Evolutionary conservation across 495 filamentous ascomycete genomes (phyloP).

Genomic region (Xylaria nigripes): DNA sequence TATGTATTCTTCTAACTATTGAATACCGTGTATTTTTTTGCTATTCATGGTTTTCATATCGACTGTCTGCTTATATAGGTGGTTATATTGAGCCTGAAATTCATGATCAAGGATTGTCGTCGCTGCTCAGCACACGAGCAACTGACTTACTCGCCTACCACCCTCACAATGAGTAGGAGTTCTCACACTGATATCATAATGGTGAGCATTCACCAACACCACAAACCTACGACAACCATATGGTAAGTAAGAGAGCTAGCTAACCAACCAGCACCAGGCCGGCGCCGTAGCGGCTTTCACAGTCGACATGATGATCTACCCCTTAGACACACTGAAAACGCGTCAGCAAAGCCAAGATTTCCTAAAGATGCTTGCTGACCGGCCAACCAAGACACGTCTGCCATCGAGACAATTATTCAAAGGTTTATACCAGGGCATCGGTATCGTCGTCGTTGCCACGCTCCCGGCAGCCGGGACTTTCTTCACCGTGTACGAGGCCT

Average conservation of each 20-base stretch:
- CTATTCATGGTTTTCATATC: too few relatives aligned
- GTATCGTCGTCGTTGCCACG: conserved; percentile 80
- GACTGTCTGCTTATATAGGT: too few relatives aligned
- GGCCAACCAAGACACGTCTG: conserved; percentile 44
- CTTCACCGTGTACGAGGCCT: conserved; percentile 80
- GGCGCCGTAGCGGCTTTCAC: conserved; percentile 75
- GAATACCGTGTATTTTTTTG: too few relatives aligned
- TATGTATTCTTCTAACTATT: too few relatives aligned
- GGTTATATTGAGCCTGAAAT: too few relatives aligned
- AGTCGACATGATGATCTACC: conserved; percentile 74
- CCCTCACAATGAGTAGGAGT: conserved; percentile 17
- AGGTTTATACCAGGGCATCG: conserved; percentile 82
- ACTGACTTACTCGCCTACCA: too few relatives aligned
- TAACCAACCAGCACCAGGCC: conserved; percentile 40
- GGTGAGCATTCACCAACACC: conserved; percentile 18
- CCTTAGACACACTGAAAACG: conserved; percentile 79
- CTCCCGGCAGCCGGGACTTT: conserved; percentile 81
- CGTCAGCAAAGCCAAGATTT: conserved; percentile 70
- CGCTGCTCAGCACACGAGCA: too few relatives aligned
- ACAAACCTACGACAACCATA: not conserved
- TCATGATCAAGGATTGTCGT: too few relatives aligned
- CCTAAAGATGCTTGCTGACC: conserved; percentile 49
- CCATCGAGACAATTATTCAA: conserved; percentile 48
- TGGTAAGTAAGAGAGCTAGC: not conserved
- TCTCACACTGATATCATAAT: conserved; percentile 34